Evolutionary conservation across 495 filamentous ascomycete genomes (phyloP).

Genomic region (Hyaloscypha finlandica): DNA sequence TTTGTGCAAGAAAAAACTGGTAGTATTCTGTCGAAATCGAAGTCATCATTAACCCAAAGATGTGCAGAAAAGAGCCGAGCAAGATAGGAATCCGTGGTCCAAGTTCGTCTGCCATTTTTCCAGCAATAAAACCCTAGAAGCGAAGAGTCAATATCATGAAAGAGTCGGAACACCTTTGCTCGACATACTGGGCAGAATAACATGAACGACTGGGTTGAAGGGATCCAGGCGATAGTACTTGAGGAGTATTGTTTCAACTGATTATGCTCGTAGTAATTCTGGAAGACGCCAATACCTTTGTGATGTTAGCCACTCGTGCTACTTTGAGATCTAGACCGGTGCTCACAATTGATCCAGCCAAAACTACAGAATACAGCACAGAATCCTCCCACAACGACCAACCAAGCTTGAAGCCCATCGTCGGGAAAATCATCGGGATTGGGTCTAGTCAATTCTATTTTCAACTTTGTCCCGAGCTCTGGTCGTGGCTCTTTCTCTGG

Average conservation of each 20-base stretch:
- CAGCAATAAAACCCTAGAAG: constrained; percentile 47
- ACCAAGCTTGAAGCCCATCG: constrained; percentile 45
- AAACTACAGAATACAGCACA: constrained; percentile 43
- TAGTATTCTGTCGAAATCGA: constrained; percentile 60
- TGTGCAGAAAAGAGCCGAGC: constrained; percentile 59
- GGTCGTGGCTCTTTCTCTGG: no score
- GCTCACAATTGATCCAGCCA: constrained; percentile 49
- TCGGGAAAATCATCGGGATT: constrained; percentile 31
- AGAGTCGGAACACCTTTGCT: neutral
- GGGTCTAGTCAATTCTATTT: neutral
- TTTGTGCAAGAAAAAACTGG: constrained; percentile 61
- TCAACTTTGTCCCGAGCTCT: neutral
- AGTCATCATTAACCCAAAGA: constrained; percentile 73
- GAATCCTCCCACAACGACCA: constrained; percentile 43
- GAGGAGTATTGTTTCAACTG: constrained; percentile 48
- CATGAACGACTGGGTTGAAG: constrained; percentile 33
- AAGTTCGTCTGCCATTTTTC: constrained; percentile 70
- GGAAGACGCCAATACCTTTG: constrained; percentile 56
- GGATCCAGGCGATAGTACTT: constrained; percentile 59
- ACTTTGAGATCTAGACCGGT: constrained; percentile 12
- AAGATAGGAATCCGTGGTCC: constrained; percentile 65
- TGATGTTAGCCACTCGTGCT: neutral
- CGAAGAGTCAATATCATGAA: neutral
- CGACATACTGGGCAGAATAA: constrained; percentile 5
- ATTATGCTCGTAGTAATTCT: constrained; percentile 54